These are phyloP conservation scores for Zymoseptoria ardabiliae DNA, from an alignment of 2,329 filamentous ascomycete genomes.

Conservation along the genomic window DNA sequence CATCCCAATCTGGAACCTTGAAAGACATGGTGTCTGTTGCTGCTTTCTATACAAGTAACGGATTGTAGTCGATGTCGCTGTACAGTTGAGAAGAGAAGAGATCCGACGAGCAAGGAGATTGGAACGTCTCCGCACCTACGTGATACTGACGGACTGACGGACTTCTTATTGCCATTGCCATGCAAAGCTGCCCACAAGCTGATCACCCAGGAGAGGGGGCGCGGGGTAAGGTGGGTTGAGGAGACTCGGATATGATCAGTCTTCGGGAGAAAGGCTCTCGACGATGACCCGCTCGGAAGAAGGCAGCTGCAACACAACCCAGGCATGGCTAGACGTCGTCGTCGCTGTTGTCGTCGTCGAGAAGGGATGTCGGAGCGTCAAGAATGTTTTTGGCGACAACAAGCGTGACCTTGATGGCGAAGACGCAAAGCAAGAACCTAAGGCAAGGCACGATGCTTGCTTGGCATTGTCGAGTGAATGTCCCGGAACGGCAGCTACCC, in stretches of 20 bases:
- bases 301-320: neutral
- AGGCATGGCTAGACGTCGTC: neutral
- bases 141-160: neutral
- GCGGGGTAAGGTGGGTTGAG: neutral
- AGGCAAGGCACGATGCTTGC: neutral
- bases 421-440: neutral
- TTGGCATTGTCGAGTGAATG: neutral
- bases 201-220: neutral
- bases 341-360: no score
- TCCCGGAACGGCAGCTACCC: neutral
- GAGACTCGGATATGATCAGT: neutral
- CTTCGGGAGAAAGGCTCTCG: neutral
- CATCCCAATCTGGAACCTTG: constrained; percentile 34
- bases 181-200: neutral
- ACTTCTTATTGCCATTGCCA: neutral
- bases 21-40: constrained; percentile 13
- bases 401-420: neutral
- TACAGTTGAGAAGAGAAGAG: neutral
- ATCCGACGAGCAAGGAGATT: neutral
- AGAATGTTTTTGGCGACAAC: neutral
- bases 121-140: neutral
- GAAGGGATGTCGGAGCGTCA: no score
- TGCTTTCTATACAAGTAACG: neutral
- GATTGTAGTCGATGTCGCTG: neutral
- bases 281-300: neutral